These are phyloP conservation scores for Auricularia sp. DNA, from an alignment of 768 basidiomycete species.

Conservation along the genomic window DNA sequence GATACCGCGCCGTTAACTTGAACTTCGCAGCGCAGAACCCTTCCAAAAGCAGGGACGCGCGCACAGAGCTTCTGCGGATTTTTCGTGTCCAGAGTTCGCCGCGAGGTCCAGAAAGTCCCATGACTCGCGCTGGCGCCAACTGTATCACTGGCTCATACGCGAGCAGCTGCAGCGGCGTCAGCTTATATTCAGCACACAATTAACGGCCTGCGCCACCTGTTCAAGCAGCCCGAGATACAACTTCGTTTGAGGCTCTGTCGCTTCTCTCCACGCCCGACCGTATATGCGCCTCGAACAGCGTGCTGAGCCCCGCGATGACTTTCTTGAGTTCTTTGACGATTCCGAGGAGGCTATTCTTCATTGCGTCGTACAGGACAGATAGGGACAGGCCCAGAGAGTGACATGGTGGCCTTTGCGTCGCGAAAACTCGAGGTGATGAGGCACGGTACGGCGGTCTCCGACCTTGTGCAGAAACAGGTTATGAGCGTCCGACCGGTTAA, in stretches of 20 bases:
- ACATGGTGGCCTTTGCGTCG: no score
- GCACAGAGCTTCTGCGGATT: neutral
- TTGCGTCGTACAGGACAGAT: neutral
- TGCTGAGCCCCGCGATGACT: neutral
- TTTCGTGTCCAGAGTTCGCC: neutral
- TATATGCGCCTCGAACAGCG: neutral
- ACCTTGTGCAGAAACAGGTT: no score
- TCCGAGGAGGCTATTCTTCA: neutral
- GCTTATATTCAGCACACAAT: neutral
- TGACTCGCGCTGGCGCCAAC: neutral
- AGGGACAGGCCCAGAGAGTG: no score
- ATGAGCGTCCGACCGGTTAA: no score
- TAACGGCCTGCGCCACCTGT: no score
- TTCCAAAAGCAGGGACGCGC: neutral
- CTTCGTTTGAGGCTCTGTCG: no score
- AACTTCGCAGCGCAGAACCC: neutral
- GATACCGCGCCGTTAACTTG: neutral
- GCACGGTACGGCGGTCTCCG: no score
- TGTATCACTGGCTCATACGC: neutral
- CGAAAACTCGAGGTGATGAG: no score
- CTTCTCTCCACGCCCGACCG: no score
- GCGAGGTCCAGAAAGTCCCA: neutral
- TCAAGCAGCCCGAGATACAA: no score
- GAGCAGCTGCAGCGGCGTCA: neutral
- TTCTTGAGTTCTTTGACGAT: neutral